Evolutionary conservation across 495 filamentous ascomycete species (phyloP).

Genomic region (Talaromyces adpressus): DNA sequence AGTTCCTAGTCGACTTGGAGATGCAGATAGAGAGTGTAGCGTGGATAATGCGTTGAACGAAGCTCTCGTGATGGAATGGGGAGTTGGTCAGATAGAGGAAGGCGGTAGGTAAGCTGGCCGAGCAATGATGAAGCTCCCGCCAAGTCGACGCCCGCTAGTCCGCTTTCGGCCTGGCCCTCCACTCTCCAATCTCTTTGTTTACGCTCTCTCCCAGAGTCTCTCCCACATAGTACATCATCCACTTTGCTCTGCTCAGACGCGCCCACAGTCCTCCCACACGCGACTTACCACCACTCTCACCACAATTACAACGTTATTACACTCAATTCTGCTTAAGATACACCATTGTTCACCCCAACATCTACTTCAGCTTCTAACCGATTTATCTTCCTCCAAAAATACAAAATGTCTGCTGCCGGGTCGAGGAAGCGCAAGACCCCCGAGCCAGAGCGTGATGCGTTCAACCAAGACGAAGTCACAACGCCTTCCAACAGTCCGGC

Average conservation of each 20-base stretch:
- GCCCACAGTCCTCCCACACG: background rate
- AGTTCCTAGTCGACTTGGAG: background rate
- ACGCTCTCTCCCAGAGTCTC: background rate
- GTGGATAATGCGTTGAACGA: background rate
- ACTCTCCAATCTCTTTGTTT: conserved; percentile 5
- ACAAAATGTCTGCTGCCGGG: conserved; percentile 47
- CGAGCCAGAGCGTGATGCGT: conserved; percentile 29
- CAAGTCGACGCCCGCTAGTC: conserved; percentile 3
- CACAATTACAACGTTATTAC: background rate
- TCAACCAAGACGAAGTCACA: conserved; percentile 21
- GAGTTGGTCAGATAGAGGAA: too few relatives aligned
- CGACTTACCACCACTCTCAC: background rate
- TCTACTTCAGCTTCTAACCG: background rate
- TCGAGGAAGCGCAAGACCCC: conserved; percentile 57
- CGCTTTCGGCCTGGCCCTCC: background rate
- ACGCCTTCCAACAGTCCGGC: conserved; percentile 52
- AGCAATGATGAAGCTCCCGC: background rate
- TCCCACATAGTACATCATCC: background rate
- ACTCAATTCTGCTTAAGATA: background rate
- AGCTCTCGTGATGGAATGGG: conserved; percentile 2
- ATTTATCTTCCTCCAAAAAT: conserved; percentile 36
- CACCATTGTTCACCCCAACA: background rate
- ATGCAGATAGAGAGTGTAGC: background rate
- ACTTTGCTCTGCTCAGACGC: background rate
- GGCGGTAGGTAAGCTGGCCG: background rate